A percentile compares a stretch with the other conserved stretches of the same genome.
Conservation (phyloP, 306 rosid genomes). For the Prunus dulcis region DNA sequence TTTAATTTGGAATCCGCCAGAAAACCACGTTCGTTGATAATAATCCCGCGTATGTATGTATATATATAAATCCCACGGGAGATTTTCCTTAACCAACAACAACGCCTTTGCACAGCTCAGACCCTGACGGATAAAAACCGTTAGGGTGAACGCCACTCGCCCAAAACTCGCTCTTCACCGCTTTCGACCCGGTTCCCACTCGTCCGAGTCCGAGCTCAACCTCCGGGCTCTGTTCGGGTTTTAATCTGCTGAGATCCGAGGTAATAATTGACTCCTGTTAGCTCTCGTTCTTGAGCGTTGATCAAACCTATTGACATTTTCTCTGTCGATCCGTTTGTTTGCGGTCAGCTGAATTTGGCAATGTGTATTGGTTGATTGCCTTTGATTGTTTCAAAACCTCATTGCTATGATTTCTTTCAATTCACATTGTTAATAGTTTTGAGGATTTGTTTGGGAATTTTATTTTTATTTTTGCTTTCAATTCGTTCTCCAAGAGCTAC, state of each 20-base stretch:
- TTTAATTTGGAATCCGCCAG: neutral
- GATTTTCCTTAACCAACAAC: slow-evolving; percentile 15
- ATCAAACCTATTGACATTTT: neutral
- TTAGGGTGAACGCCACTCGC: slow-evolving; percentile 24
- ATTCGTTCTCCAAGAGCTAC: neutral
- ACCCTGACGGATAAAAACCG: slow-evolving; percentile 23
- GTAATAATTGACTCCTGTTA: neutral
- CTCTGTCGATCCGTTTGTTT: neutral
- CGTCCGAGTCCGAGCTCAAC: slow-evolving; percentile 29
- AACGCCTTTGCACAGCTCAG: slow-evolving; percentile 27
- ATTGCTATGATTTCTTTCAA: neutral
- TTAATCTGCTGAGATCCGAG: slow-evolving; percentile 31
- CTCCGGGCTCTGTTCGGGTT: slow-evolving; percentile 20
- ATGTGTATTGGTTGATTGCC: neutral
- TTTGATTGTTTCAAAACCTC: neutral
- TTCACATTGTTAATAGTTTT: neutral
- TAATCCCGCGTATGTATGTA: slow-evolving; percentile 21
- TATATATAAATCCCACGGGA: neutral
- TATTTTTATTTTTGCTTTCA: neutral
- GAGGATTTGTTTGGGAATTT: neutral
- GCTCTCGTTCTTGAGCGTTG: neutral
- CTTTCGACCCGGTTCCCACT: slow-evolving; percentile 32
- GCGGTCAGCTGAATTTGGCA: neutral
- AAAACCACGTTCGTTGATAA: slow-evolving; percentile 7
- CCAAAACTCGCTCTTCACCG: slow-evolving; percentile 15